Base-by-base conservation (phyloP, 2,329 filamentous ascomycete genomes). In the Elsinoe batatas region DNA sequence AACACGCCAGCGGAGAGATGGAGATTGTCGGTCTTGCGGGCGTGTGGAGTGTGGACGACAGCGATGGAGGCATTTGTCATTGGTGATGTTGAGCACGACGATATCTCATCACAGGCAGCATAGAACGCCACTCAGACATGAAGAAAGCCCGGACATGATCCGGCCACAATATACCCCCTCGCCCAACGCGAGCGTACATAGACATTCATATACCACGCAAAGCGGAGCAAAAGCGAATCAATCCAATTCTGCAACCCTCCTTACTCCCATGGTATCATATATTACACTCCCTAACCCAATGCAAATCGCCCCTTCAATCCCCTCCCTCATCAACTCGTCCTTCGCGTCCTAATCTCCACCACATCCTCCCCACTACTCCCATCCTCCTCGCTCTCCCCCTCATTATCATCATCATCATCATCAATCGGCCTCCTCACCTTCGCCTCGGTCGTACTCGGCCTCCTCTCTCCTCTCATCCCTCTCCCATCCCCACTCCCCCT, bases 21-120 rank as follows among this genome's bases (percentile, higher is more conserved):
- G 75, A 81, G 64, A 74, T 81, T 57, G 79, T 83, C 55, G 91
- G 91, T 0, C 72, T 96, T 53, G 89, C 90, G 5, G 88, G 88
- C 1, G 85, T 82, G 0, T 96, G 91, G 91, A 86, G 83, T n/a
- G 84, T 93, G 66, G 88, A 94, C 64, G 88, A 95, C 57, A 83
- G 83, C 53, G 90, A 81, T 59, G 80, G 80, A 20, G 81, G 81
- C 0, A 74, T 80, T 18, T 80, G 77, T 62, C 74, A 78, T 65
- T 80, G 77, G 74, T 79, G 64, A 54, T 57, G 22, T 15, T 12
- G 15, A 38, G 12, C 36, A n/a, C 5, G 18, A 32, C 30, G 17
- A 47, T 47, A 13, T n/a, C n/a, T n/a, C n/a, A n/a, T n/a, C n/a
- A n/a, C n/a, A 49, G 7, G 20, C 13, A 15, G 20, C n/a, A 44